phyloP scores from a whole-genome alignment of 2,329 filamentous ascomycete species.

The Beauveria caledonica region DNA sequence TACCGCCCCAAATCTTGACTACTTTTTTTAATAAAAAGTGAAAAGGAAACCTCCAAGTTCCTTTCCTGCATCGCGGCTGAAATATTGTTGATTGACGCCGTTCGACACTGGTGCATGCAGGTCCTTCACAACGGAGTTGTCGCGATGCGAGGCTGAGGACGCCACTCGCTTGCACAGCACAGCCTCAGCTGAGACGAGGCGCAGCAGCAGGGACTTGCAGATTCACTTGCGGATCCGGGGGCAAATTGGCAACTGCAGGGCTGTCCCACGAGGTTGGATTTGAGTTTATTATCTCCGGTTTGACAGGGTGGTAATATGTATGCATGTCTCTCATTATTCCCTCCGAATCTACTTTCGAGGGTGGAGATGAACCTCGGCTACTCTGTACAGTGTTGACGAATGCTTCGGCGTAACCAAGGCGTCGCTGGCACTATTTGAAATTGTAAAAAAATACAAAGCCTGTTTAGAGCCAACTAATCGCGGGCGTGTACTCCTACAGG shows the following conservation, averaged over 20 bases:
- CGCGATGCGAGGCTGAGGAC: neutral
- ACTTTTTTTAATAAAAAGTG: no score
- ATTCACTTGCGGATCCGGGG: neutral
- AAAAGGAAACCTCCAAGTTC: no score
- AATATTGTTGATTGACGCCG: no score
- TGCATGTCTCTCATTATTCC: neutral
- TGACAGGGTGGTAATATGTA: neutral
- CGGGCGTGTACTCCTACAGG: no score
- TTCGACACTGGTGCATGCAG: no score
- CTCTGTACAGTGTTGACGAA: no score
- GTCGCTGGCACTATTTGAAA: neutral
- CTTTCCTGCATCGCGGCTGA: no score
- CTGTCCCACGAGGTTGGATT: neutral
- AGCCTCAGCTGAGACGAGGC: constrained; percentile 4
- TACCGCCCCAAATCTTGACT: no score
- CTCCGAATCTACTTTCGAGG: no score
- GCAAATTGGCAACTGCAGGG: neutral
- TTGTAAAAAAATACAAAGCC: no score
- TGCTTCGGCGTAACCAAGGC: neutral
- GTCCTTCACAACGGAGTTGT: neutral
- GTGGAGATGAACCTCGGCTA: no score
- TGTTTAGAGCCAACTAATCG: no score
- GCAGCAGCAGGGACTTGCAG: neutral
- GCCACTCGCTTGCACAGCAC: neutral
- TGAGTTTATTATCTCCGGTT: neutral